These are phyloP conservation scores for Aspergillus jensenii DNA, from an alignment of 2,329 filamentous ascomycete genomes.

Conservation along the genomic window DNA sequence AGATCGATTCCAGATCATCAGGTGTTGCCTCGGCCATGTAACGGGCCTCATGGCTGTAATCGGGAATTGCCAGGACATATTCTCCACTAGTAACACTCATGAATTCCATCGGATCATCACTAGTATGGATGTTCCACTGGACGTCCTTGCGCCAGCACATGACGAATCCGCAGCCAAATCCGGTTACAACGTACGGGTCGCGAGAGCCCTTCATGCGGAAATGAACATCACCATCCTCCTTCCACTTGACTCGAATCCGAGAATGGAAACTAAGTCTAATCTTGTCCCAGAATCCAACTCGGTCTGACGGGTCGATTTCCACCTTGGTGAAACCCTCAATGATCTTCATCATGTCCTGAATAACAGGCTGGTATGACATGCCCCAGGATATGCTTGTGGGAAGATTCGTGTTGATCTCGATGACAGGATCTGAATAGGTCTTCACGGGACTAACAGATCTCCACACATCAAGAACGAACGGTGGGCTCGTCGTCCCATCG, in stretches of 20 bases:
- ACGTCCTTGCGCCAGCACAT: slow-evolving; percentile 99
- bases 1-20: slow-evolving; percentile 59
- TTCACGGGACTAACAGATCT: slow-evolving; percentile 94
- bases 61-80: slow-evolving; percentile 90
- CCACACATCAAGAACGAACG: slow-evolving; percentile 81
- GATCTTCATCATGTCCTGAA: slow-evolving; percentile 99
- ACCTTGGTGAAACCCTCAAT: slow-evolving; percentile 97
- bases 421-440: slow-evolving; percentile 86
- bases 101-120: slow-evolving; percentile 85
- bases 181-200: slow-evolving; percentile 90
- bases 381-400: slow-evolving; percentile 96
- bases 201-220: slow-evolving; percentile 83
- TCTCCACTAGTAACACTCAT: slow-evolving; percentile 96
- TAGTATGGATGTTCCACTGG: slow-evolving; percentile 77
- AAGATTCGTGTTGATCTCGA: slow-evolving; percentile 90
- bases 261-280: slow-evolving; percentile 93
- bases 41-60: slow-evolving; percentile 85
- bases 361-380: slow-evolving; percentile 93
- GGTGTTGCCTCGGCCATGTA: slow-evolving; percentile 52
- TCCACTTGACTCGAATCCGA: slow-evolving; percentile 84
- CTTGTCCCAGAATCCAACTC: slow-evolving; percentile 98
- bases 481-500: slow-evolving; percentile 58
- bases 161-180: slow-evolving; percentile 88
- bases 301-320: slow-evolving; percentile 87
- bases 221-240: slow-evolving; percentile 92